These are phyloP conservation scores for Tuber melanosporum DNA, from an alignment of 495 filamentous ascomycete genomes.

Conservation along the genomic window DNA sequence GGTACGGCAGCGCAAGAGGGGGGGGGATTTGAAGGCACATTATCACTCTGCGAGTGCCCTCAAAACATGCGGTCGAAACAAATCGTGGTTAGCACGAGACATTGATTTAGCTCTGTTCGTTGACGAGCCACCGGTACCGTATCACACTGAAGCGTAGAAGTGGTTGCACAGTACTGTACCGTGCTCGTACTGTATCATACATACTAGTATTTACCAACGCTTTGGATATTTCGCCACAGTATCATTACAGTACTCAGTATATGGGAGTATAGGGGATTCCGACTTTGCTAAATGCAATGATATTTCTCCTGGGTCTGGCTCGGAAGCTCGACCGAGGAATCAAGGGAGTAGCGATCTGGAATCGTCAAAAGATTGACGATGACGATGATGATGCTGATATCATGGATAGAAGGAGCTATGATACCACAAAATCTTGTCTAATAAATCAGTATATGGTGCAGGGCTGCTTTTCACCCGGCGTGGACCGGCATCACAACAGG, in stretches of 20 bases:
- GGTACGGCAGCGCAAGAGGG: not conserved
- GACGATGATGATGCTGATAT: not conserved
- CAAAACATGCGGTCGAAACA: not conserved
- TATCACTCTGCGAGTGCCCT: not conserved
- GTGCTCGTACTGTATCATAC: not conserved
- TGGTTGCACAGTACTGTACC: not conserved
- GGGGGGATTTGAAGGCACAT: not conserved
- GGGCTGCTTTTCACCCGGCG: not conserved
- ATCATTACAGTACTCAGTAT: not conserved
- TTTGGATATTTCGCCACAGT: not conserved
- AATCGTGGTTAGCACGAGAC: not conserved
- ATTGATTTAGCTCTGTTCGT: not conserved
- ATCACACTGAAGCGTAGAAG: not conserved
- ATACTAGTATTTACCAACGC: not conserved
- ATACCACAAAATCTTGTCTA: not conserved
- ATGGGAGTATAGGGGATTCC: not conserved
- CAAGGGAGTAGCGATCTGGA: not conserved
- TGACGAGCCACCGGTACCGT: not conserved
- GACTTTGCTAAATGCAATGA: not conserved
- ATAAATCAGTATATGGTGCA: not conserved
- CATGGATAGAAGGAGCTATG: not conserved
- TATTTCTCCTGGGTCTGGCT: not conserved
- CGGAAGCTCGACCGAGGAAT: not conserved
- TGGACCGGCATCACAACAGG: not conserved
- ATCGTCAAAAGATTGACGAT: not conserved